Percentiles rank a stretch among this genome's conserved stretches.
Conservation (phyloP, 2,329 filamentous ascomycete genomes). For the Botrytis paeoniae region DNA sequence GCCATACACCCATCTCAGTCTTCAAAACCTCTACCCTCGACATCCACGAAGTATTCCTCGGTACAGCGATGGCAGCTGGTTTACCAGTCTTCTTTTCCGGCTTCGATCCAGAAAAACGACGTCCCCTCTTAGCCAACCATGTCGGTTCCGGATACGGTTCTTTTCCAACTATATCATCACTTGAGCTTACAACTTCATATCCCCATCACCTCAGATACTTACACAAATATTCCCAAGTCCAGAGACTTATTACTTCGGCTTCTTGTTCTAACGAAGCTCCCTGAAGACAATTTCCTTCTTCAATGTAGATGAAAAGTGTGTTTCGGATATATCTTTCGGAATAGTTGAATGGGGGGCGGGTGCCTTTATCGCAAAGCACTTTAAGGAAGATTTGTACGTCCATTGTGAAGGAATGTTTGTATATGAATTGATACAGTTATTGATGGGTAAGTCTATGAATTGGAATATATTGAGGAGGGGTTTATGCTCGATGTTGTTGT, state of each 20-base stretch:
- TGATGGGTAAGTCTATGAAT: neutral
- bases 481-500: neutral
- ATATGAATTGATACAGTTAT: neutral
- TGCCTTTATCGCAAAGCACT: neutral
- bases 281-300: neutral
- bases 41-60: neutral
- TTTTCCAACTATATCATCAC: neutral
- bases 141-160: neutral
- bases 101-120: no score
- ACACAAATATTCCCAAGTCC: neutral
- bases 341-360: neutral
- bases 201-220: neutral
- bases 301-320: neutral
- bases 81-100: rapidly evolving
- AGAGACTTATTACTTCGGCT: neutral
- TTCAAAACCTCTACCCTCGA: neutral
- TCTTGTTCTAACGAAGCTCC: neutral
- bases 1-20: neutral
- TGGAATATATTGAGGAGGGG: neutral
- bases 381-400: neutral
- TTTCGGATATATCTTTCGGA: neutral
- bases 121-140: neutral
- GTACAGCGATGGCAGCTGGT: neutral
- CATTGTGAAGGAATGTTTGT: neutral
- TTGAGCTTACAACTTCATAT: neutral